Evolutionary conservation across 164 flowering plant genomes (phyloP).

Genomic region (Stephania japonica): DNA sequence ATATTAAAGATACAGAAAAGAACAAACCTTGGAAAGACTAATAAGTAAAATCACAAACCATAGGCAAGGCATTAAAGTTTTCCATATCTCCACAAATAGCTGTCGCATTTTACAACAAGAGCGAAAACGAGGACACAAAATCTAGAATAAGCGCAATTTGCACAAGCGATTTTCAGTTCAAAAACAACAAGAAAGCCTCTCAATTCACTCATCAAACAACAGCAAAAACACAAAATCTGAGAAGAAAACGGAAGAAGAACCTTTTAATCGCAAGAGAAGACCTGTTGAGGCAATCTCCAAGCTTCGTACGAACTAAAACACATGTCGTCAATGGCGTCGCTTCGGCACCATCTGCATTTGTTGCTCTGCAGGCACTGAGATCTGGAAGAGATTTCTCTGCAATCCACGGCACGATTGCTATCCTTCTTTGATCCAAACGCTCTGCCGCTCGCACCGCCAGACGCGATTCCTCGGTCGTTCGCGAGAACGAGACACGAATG

Average conservation of each 20-base stretch:
- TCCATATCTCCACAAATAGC: too few species aligned
- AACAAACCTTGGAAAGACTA: too few species aligned
- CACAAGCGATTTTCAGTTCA: neutral
- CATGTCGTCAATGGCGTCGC: conserved; percentile 52
- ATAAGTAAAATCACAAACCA: too few species aligned
- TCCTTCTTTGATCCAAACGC: conserved; percentile 14
- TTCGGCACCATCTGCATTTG: conserved; percentile 61
- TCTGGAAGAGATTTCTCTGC: conserved; percentile 29
- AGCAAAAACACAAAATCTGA: neutral
- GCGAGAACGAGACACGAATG: neutral
- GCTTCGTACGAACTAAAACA: conserved; percentile 55
- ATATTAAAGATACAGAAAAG: too few species aligned
- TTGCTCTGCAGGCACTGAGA: conserved; percentile 39
- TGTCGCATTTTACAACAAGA: too few species aligned
- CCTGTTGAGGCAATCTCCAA: conserved; percentile 57
- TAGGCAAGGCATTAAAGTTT: too few species aligned
- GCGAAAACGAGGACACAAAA: too few species aligned
- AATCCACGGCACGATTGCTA: conserved; percentile 24
- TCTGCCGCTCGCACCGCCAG: conserved; percentile 17
- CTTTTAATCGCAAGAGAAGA: conserved; percentile 45
- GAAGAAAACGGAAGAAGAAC: neutral
- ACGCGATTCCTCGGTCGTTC: neutral
- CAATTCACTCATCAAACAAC: neutral
- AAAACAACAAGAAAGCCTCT: conserved; percentile 5
- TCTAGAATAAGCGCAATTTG: neutral